These are phyloP conservation scores for Craterostigma plantagineum DNA, from an alignment of 257 asterid species.

Conservation along the genomic window DNA sequence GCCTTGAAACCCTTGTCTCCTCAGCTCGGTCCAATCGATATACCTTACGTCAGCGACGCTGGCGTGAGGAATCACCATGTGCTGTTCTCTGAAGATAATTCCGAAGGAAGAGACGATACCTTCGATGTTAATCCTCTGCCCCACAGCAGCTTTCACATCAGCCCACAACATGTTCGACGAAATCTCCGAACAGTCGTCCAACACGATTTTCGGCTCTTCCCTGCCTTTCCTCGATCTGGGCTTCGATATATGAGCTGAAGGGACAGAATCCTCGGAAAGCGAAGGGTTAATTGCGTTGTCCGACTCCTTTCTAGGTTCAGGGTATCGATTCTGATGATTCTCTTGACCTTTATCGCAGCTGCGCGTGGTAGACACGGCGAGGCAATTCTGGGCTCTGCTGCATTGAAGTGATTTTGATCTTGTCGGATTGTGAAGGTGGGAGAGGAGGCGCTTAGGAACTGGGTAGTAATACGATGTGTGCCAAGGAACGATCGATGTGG, in stretches of 20 bases:
- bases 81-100: conserved; percentile 43
- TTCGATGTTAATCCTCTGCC: conserved; percentile 82
- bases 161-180: conserved; percentile 69
- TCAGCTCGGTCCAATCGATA: conserved; percentile 72
- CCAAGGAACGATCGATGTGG: conserved; percentile 52
- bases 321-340: no score
- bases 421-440: conserved; percentile 17
- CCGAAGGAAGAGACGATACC: conserved; percentile 57
- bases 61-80: conserved; percentile 63
- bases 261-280: conserved; percentile 19
- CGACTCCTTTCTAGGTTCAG: conserved; percentile 8
- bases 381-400: conserved; percentile 12
- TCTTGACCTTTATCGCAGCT: conserved; percentile 54
- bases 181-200: conserved; percentile 13
- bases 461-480: conserved; percentile 38
- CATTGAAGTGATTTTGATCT: conserved; percentile 9
- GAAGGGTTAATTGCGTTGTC: conserved; percentile 14
- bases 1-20: conserved; percentile 69
- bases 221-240: conserved; percentile 14
- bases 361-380: conserved; percentile 26
- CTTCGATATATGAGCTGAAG: conserved; percentile 16
- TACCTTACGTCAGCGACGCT: conserved; percentile 61
- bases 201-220: conserved; percentile 11
- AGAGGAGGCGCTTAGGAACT: conserved; percentile 27
- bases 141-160: conserved; percentile 62